Evolutionary conservation across 2,329 filamentous ascomycete genomes (phyloP).

Genomic region (Laburnicola sp.): DNA sequence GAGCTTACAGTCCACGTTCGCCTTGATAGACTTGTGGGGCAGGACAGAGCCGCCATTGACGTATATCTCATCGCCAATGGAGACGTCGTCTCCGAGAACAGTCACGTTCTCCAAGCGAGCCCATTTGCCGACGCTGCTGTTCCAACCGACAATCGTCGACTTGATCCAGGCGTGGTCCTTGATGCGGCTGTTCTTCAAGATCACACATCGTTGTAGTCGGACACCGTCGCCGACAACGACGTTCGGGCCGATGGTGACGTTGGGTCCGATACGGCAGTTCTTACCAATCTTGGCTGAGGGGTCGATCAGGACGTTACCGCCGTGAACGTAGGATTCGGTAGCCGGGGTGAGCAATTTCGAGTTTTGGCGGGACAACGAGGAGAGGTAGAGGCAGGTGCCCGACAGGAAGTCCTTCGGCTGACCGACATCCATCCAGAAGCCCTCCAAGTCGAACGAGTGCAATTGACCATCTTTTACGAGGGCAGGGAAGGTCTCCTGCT

Average conservation of each 20-base stretch:
- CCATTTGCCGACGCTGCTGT: constrained; percentile 94
- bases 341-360: constrained; percentile 78
- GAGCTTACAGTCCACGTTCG: constrained; percentile 95
- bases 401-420: constrained; percentile 98
- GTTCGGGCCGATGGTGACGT: constrained; percentile 92
- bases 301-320: constrained; percentile 95
- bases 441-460: constrained; percentile 94
- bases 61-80: constrained; percentile 96
- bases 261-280: constrained; percentile 97
- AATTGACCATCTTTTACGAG: constrained; percentile 87
- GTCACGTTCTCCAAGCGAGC: constrained; percentile 95
- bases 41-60: constrained; percentile 95
- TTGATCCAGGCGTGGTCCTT: constrained; percentile 99
- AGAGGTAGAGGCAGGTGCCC: constrained; percentile 94
- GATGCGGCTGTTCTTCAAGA: constrained; percentile 87
- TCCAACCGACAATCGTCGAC: constrained; percentile 98
- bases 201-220: constrained; percentile 86
- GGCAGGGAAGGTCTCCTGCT: constrained; percentile 97
- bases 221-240: constrained; percentile 94
- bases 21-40: constrained; percentile 98
- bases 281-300: constrained; percentile 94
- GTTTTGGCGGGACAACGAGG: constrained; percentile 85
- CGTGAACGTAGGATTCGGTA: constrained; percentile 79
- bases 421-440: constrained; percentile 99
- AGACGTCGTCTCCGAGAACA: constrained; percentile 97